These are phyloP conservation scores for Claviceps pazoutovae DNA, from an alignment of 2,329 filamentous ascomycete genomes.

Conservation along the genomic window DNA sequence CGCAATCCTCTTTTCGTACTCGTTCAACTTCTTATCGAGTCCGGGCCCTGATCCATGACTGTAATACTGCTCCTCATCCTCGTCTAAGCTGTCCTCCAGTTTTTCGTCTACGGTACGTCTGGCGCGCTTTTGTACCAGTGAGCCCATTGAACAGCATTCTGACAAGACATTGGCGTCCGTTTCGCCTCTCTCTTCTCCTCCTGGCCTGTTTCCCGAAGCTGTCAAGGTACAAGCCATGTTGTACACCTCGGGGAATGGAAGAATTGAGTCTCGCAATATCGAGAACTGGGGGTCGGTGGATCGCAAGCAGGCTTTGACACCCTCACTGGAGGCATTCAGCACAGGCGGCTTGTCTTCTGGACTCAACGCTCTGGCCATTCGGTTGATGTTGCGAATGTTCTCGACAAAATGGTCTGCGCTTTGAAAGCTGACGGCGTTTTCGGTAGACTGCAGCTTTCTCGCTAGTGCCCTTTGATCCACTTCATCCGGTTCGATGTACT, in stretches of 20 bases:
- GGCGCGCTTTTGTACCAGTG: slow-evolving; percentile 17
- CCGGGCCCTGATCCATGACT: slow-evolving; percentile 14
- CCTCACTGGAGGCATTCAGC: slow-evolving; percentile 11
- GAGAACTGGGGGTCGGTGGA: slow-evolving; percentile 14
- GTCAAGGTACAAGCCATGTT: slow-evolving; percentile 22
- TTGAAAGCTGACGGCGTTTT: slow-evolving; percentile 13
- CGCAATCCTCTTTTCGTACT: slow-evolving; percentile 72
- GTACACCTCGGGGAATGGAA: slow-evolving; percentile 26
- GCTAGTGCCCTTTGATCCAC: slow-evolving; percentile 8
- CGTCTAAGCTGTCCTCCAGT: slow-evolving; percentile 12
- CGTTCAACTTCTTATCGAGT: slow-evolving; percentile 39
- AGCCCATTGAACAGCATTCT: slow-evolving; percentile 20
- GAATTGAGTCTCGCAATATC: slow-evolving; percentile 20
- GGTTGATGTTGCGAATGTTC: slow-evolving; percentile 32
- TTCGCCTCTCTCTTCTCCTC: neutral
- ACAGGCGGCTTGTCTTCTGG: slow-evolving; percentile 6
- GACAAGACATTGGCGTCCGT: slow-evolving; percentile 14
- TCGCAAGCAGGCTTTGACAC: slow-evolving; percentile 15
- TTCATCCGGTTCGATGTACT: slow-evolving; percentile 19
- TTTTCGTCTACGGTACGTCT: slow-evolving; percentile 18
- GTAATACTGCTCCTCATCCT: slow-evolving; percentile 13
- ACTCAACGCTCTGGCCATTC: slow-evolving; percentile 29
- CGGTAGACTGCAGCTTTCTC: neutral
- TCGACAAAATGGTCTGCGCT: slow-evolving; percentile 28
- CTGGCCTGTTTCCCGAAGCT: slow-evolving; percentile 10